Evolutionary conservation across 1,284 basidiomycete species (phyloP), one percentile per base, ranked within the genome.

Genomic region (Papiliotrema laurentii): DNA sequence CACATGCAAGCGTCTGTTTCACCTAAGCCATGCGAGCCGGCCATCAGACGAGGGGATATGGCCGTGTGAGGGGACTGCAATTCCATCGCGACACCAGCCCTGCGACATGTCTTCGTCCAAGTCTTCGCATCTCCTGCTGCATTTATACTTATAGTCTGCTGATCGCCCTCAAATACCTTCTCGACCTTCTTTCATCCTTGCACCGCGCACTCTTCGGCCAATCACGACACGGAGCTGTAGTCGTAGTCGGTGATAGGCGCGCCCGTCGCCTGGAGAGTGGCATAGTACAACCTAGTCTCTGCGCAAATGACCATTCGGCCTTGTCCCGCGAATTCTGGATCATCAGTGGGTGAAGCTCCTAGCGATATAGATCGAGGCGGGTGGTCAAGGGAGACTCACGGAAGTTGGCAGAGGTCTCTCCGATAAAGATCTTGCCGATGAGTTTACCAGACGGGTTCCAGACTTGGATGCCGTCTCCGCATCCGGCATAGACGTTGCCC

Each of bases 401-500:
- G 60, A 74, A 72, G 64, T 88, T 85, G 24, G 85, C 79, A 4
- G 79, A 77, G 0, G 75, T 76, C 3, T 68, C 75, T 16, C 81
- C 82, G 0, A 83, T 53, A 72, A 83, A 87, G 65, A 89, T 83
- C 69, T 88, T 89, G 36, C 86, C 86, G 10, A 89, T 72, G 2
- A 88, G 75, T 2, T 75, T 78, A 2, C 86, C 86, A 14, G 77
- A 61, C 0, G 78, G 60, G 61, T 81, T 80, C 80, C 82, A 87
- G 2, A 88, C 83, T 22, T 86, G 80, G 1, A 85, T 81, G 37
- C 87, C 87, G 58, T 89, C 87, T 5, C 81, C 83, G 51, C 78
- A 80, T 2, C 83, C 83, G 16, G 81, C 75, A 56, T 85, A 87
- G 1, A 87, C 78, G 59, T 87, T 86, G 2, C 85, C 85, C 2